Evolutionary conservation across 352 stramenopile genomes (phyloP).

Genomic region (Globisporangium okanoganense): DNA sequence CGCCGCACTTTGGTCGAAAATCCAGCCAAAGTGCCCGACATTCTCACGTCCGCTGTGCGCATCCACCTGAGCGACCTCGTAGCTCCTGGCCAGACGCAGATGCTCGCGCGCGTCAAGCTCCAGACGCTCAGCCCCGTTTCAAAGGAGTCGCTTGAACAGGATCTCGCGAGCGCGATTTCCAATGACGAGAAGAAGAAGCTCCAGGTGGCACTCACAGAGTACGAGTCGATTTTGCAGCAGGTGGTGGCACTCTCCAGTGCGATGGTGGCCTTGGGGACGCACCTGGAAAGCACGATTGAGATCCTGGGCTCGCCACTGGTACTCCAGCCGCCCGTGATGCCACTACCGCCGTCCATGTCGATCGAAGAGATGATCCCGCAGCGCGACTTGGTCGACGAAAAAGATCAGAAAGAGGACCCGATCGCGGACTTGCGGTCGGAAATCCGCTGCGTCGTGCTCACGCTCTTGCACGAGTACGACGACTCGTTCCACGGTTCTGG

Average conservation of each 20-base stretch:
- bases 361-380: conserved; percentile 52
- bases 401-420: conserved; percentile 36
- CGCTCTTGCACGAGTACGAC: conserved; percentile 66
- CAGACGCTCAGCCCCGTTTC: conserved; percentile 27
- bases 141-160: conserved; percentile 52
- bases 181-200: conserved; percentile 79
- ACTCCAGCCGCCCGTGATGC: conserved; percentile 24
- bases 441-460: conserved; percentile 51
- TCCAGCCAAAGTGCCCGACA: conserved; percentile 25
- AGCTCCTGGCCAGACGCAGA: conserved; percentile 22
- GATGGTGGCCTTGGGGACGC: conserved; percentile 23
- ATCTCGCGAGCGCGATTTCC: conserved; percentile 36
- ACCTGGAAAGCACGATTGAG: conserved; percentile 24
- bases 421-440: conserved; percentile 47
- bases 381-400: conserved; percentile 44
- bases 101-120: conserved; percentile 14
- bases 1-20: conserved; percentile 29
- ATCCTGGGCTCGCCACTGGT: conserved; percentile 38
- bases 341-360: conserved; percentile 22
- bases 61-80: conserved; percentile 38
- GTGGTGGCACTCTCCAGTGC: conserved; percentile 21
- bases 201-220: conserved; percentile 57
- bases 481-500: conserved; percentile 13
- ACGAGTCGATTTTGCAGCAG: conserved; percentile 35
- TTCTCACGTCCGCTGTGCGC: conserved; percentile 26